Base-by-base conservation (phyloP, 257 asterid species). In the Capsicum baccatum region DNA sequence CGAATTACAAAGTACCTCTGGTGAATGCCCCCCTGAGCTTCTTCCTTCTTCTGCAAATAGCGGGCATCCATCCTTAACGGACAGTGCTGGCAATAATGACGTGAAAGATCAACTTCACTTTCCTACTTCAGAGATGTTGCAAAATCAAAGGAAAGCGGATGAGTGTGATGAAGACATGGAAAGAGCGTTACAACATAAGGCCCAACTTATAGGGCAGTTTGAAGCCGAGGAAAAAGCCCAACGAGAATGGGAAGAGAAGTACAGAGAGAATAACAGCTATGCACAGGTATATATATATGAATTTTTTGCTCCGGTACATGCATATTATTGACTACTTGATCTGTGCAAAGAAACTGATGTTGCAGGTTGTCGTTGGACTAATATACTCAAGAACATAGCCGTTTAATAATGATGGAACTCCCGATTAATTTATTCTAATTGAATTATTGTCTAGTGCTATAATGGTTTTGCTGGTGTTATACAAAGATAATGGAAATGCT, bases 211-310 rank as follows among this genome's bases (percentile, higher is more conserved):
- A 66, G 91, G 90, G 62, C 87, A 83, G 82, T 92, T 85, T 70
- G 96, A 90, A 89, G 95, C 89, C 78, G 98, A 92, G 85, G 97
- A 93, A 90, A 94, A 88, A 79, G 94, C 94, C 52, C 97, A 96
- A 84, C 89, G 92, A 83, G 97, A 93, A 88, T 96, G 98, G 99
- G 98, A 94, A 90, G 98, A 93, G 81, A 97, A 89, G 83, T 92
- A 89, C 89, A 88, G 90, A 89, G 97, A 91, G 90, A 92, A 92
- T 86, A 90, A 90, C 89, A 84, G 87, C 86, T 84, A 89, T 85
- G 68, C 90, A 35, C 93, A 86, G 97, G 98, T 97, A 93, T 56
- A 84, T 73, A 33, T 15, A 33, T 15, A 84, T 58, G 19, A 60
- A 56, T 59, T 66, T 82, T 82, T 76, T 3, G 0, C 39, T 54